Evolutionary conservation across 2,329 filamentous ascomycete genomes (phyloP).

Genomic region (Cadophora luteo-olivacea): DNA sequence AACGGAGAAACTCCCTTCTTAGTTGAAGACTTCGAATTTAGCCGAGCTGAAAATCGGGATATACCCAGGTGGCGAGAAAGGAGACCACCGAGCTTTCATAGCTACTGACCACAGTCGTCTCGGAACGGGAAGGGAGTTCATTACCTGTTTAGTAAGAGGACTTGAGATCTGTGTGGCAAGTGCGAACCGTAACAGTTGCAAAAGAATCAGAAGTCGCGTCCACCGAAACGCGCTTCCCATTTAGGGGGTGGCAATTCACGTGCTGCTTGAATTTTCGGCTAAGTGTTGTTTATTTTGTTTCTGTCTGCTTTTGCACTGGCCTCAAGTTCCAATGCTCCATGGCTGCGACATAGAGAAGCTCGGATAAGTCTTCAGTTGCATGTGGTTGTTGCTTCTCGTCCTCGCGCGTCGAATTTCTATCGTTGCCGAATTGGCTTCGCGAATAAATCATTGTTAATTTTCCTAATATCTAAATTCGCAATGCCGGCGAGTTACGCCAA

Average conservation of each 20-base stretch:
- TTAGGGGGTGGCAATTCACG: conserved; percentile 13
- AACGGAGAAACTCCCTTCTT: neutral
- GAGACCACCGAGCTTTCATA: neutral
- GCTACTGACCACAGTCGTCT: neutral
- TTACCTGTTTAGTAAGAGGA: neutral
- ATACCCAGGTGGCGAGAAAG: conserved; percentile 14
- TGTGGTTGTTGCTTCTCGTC: neutral
- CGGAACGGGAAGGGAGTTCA: neutral
- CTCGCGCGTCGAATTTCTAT: too few species aligned
- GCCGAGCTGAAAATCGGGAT: conserved; percentile 12
- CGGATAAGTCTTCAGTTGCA: neutral
- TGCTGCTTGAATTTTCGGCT: neutral
- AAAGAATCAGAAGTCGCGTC: neutral
- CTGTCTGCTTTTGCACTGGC: neutral
- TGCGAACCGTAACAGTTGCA: neutral
- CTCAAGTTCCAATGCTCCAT: neutral
- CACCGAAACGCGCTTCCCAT: neutral
- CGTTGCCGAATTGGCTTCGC: too few species aligned
- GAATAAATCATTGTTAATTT: too few species aligned
- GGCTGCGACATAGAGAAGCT: neutral
- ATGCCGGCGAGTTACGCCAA: too few species aligned
- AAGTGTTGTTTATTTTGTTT: conserved; percentile 1
- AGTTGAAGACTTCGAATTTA: neutral
- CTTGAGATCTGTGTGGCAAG: neutral
- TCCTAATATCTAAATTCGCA: too few species aligned